Evolutionary conservation across 2,329 filamentous ascomycete genomes (phyloP).

Genomic region (Cladosporium sp.): DNA sequence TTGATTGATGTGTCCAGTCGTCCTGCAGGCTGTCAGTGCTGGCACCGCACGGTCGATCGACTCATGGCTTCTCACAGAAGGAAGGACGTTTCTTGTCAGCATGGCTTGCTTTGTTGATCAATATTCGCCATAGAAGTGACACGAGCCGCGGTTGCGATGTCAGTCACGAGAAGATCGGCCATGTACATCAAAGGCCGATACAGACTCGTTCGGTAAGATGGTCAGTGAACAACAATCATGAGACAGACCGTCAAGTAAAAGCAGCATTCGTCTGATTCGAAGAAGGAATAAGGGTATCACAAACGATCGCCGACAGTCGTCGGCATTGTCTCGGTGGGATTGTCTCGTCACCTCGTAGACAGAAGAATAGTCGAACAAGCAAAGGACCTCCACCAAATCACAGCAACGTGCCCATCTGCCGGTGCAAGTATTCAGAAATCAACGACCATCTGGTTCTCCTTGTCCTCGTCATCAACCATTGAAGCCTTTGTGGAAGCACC

Average conservation of each 20-base stretch:
- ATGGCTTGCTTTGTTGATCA: no score
- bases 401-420: neutral
- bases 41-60: no score
- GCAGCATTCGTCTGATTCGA: neutral
- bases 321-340: neutral
- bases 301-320: neutral
- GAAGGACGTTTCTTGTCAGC: no score
- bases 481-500: neutral
- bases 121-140: no score
- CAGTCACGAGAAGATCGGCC: no score
- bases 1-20: no score
- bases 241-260: neutral
- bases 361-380: neutral
- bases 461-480: conserved; percentile 7
- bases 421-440: neutral
- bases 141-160: no score
- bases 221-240: neutral
- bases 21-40: no score
- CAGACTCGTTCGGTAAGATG: no score
- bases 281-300: conserved; percentile 9
- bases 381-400: neutral
- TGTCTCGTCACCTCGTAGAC: neutral
- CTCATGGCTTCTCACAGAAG: no score
- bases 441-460: conserved; percentile 12
- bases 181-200: no score